These are phyloP conservation scores for Leucocoprinus sp. DNA, from an alignment of 768 basidiomycete species.

Conservation along the genomic window DNA sequence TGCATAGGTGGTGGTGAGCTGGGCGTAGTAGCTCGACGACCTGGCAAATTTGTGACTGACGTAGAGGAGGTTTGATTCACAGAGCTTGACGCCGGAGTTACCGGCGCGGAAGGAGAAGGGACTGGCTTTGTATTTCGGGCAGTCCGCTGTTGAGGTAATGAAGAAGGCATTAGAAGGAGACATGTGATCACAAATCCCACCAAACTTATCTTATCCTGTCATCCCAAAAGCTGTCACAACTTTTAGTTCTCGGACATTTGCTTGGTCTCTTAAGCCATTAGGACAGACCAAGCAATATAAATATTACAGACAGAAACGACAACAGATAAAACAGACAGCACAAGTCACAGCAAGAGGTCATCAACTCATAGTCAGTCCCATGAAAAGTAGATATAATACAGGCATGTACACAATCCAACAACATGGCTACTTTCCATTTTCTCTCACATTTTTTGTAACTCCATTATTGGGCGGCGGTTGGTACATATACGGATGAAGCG, in stretches of 20 bases:
- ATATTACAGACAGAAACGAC: too few species aligned
- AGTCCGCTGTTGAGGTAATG: neutral
- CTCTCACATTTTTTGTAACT: slow-evolving; percentile 16
- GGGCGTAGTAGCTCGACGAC: slow-evolving; percentile 4
- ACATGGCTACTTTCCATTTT: slow-evolving; percentile 22
- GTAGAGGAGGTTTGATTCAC: neutral
- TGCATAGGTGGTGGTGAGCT: slow-evolving; percentile 4
- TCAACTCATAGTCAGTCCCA: neutral
- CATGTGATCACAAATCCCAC: neutral
- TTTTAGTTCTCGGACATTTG: too few species aligned
- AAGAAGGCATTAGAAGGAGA: neutral
- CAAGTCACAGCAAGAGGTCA: neutral
- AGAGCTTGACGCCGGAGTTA: slow-evolving; percentile 12
- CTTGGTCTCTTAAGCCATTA: too few species aligned
- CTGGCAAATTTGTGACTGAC: neutral
- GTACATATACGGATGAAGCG: slow-evolving; percentile 10
- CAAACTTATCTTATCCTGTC: too few species aligned
- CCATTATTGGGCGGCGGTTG: slow-evolving; percentile 16
- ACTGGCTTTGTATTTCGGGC: neutral
- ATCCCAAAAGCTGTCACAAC: too few species aligned
- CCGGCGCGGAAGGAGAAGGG: slow-evolving; percentile 6
- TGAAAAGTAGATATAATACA: slow-evolving; percentile 6
- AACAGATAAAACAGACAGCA: neutral
- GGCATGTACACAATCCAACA: neutral
- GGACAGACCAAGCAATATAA: too few species aligned